Evolutionary conservation across 371 early-diverging fungal genomes (phyloP), one percentile per base, ranked within the genome.

Genomic region (Capniomyces stellatus): DNA sequence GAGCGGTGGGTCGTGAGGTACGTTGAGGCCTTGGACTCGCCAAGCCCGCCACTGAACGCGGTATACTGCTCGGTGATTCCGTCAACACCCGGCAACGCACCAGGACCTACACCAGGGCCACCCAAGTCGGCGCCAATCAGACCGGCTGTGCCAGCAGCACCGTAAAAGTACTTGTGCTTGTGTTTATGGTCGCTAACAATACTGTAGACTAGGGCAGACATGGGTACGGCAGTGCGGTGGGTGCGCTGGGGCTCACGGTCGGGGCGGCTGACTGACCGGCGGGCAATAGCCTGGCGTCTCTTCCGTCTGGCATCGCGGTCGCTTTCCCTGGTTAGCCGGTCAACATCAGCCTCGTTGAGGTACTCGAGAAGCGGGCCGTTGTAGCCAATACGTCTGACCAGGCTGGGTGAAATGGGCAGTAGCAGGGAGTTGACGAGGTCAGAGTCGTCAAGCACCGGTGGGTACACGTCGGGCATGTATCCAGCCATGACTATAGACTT

Each of bases 401-500:
- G n/a, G 4, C n/a, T 75, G 18, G 84, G 70, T 8, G 67, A 8
- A 22, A 62, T 41, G 0, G 30, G 56, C 24, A 48, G 52, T 13
- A 35, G 55, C 2, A 53, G 29, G 10, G 55, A 51, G 29, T 27
- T 46, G 3, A 48, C 51, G 3, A 22, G 29, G 43, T 35, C 49
- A n/a, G 15, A 18, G 15, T 52, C 22, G 30, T 41, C 41, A 39
- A 63, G 23, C 39, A 53, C 62, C 31, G 61, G 67, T 0, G 55
- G 58, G 30, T 60, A 55, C 1, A 54, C 43, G 49, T 47, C 49
- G 1, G 19, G 44, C 22, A 75, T 74, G 60, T 89, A 85, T 2
- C 88, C 91, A 1, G 85, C 73, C 39, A 91, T 70, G 24, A 84
- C 65, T 27, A 93, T 64, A 2, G 89, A 82, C 60, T 89, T 89